Evolutionary conservation across 768 basidiomycete species (phyloP), one percentile per base, ranked within the genome.

Genomic region (Termitomyces sp.): DNA sequence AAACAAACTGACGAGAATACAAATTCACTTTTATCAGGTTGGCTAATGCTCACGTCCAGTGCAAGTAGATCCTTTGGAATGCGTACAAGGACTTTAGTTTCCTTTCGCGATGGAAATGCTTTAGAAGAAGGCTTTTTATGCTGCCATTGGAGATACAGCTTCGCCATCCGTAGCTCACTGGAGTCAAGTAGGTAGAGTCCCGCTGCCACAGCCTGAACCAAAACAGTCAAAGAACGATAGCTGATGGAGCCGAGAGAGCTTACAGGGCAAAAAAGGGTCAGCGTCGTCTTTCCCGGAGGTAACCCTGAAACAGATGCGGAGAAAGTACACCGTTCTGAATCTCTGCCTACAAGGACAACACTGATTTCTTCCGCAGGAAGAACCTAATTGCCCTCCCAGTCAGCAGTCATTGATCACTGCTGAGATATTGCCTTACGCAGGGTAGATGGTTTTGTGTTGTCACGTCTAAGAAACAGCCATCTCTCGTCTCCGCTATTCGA

Each of bases 241-340:
- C 45, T 53, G 4, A 51, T 5, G 47, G 47, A n/a, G 7, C 15
- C 13, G 3, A 20, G 36, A 44, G 24, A 34, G 18, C 89, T 64
- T 70, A 95, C 95, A 8, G 89, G 81, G 67, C 88, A 95, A 65
- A 82, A 87, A 42, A 93, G 69, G 0, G 74, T 81, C 39, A 90
- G 64, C 1, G 67, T 63, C 22, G 84, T 88, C 49, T 74, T 73
- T 6, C 94, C 95, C 0, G 87, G 77, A 1, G 73, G 66, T 27
- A 96, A 72, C 3, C 67, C 69, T 20, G 76, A 65, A 0, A 73
- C 65, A 4, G 75, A 69, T 1, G 76, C 63, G 2, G 76, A 72
- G 65, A 88, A 95, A 62, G 73, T 80, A 47, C 89, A 75, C 55
- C 79, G 81, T 54, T 87, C 85, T 4, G 79, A 75, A 49, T 91